Evolutionary conservation across 805 yeast genomes (phyloP).

Genomic region (Sugiyamaella marilandica): DNA sequence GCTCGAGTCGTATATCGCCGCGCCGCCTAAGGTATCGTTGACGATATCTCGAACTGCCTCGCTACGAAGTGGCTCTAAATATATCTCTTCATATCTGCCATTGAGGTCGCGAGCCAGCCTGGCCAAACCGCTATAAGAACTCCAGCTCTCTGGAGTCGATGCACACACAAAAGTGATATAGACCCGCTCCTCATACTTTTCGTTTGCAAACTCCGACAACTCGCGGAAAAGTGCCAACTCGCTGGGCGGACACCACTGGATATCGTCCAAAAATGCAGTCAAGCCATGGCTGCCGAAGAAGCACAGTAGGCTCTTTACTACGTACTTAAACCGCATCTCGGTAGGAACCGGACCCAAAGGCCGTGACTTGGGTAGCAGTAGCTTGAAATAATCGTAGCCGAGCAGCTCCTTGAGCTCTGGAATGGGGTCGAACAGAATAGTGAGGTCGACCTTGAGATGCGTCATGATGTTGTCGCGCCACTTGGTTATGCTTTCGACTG

Average conservation of each 20-base stretch:
- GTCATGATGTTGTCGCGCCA: constrained; percentile 41
- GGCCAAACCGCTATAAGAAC: constrained; percentile 11
- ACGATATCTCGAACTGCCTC: constrained; percentile 22
- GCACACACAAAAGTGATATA: constrained; percentile 28
- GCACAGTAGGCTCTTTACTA: constrained; percentile 41
- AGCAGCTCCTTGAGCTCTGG: constrained; percentile 43
- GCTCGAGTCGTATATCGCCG: background rate
- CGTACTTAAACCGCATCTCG: constrained; percentile 40
- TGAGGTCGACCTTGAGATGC: constrained; percentile 40
- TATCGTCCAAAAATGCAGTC: constrained; percentile 44
- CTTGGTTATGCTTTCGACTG: constrained; percentile 33
- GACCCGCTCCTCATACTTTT: constrained; percentile 24
- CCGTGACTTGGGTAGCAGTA: constrained; percentile 25
- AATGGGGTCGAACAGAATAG: constrained; percentile 38
- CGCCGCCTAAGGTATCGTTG: constrained; percentile 18
- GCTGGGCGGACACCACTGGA: constrained; percentile 40
- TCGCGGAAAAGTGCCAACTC: constrained; percentile 28
- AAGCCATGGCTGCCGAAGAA: constrained; percentile 41
- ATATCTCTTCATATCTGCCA: constrained; percentile 21
- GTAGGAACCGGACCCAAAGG: constrained; percentile 28
- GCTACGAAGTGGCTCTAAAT: constrained; percentile 17
- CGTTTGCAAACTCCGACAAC: constrained; percentile 27
- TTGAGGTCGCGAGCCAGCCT: constrained; percentile 22
- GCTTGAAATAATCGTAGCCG: constrained; percentile 38
- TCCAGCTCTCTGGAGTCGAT: constrained; percentile 24